Conservation (phyloP, 2,329 filamentous ascomycete genomes). For the Neofusicoccum kwambonambiense region DNA sequence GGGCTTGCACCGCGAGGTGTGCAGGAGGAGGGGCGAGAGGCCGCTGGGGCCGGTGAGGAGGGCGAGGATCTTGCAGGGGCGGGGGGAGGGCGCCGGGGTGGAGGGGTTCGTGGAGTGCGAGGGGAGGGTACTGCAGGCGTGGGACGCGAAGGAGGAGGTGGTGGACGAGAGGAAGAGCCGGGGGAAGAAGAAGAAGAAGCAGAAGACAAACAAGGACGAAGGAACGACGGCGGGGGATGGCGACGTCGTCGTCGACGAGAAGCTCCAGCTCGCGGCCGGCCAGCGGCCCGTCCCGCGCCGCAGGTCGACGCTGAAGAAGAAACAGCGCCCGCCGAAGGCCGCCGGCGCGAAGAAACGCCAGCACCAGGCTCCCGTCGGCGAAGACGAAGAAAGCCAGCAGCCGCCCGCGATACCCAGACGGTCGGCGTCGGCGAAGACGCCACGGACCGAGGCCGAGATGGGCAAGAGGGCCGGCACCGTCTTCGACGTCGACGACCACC, state of each 20-base stretch:
- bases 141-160: not conserved
- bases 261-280: not conserved
- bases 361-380: too few relatives aligned
- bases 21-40: not conserved
- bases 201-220: too few relatives aligned
- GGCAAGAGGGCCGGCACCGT: not conserved
- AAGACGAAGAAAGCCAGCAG: too few relatives aligned
- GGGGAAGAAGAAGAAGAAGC: not conserved
- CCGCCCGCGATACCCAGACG: not conserved
- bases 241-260: too few relatives aligned
- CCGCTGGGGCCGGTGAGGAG: not conserved
- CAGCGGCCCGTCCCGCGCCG: not conserved
- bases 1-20: conserved; percentile 58
- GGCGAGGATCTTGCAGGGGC: conserved; percentile 8
- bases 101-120: conserved; percentile 33
- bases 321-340: too few relatives aligned
- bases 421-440: too few relatives aligned
- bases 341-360: not conserved
- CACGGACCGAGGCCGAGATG: not conserved
- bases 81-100: conserved; percentile 32
- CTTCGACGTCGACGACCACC: not conserved
- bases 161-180: not conserved
- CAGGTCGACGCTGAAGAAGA: conserved; percentile 2
- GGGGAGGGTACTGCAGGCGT: conserved; percentile 38
- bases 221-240: not conserved